phyloP scores from a whole-genome alignment of 1,139 yeast genomes.

The Blastobotrys arbuscula region DNA sequence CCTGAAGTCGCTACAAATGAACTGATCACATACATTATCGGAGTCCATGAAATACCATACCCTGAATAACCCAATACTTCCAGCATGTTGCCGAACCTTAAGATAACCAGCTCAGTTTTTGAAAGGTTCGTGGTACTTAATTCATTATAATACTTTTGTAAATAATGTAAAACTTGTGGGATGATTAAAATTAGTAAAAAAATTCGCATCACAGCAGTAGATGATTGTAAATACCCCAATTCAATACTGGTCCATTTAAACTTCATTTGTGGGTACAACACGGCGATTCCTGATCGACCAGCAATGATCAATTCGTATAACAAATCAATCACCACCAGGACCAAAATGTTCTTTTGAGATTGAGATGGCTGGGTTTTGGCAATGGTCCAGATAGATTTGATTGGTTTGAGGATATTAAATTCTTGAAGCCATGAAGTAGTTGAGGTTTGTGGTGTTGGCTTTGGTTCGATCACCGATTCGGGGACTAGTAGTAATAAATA shows the following conservation, averaged over 20 bases:
- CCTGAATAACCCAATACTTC: conserved; percentile 23
- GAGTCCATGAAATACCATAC: conserved; percentile 19
- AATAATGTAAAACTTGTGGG: conserved; percentile 14
- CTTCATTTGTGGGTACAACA: conserved; percentile 5
- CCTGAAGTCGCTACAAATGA: conserved; percentile 24
- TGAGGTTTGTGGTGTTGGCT: background rate
- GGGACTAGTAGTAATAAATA: conserved; percentile 17
- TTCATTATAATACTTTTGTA: conserved; percentile 14
- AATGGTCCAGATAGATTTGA: background rate
- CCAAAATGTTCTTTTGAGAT: background rate
- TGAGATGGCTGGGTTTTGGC: background rate
- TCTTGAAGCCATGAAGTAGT: conserved; percentile 16
- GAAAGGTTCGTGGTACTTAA: conserved; percentile 13
- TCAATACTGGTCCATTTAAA: conserved; percentile 5
- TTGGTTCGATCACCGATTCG: background rate
- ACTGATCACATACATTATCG: conserved; percentile 16
- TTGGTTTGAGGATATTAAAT: conserved; percentile 5
- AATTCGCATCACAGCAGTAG: background rate
- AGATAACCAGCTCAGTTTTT: conserved; percentile 17
- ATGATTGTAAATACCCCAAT: conserved; percentile 1
- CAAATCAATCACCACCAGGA: background rate
- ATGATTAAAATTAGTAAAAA: conserved; percentile 16
- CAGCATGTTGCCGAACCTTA: conserved; percentile 19
- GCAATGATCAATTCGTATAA: conserved; percentile 19
- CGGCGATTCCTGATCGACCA: conserved; percentile 22